Evolutionary conservation across 2,329 filamentous ascomycete genomes (phyloP).

Genomic region (Aspergillus puulaauensis): DNA sequence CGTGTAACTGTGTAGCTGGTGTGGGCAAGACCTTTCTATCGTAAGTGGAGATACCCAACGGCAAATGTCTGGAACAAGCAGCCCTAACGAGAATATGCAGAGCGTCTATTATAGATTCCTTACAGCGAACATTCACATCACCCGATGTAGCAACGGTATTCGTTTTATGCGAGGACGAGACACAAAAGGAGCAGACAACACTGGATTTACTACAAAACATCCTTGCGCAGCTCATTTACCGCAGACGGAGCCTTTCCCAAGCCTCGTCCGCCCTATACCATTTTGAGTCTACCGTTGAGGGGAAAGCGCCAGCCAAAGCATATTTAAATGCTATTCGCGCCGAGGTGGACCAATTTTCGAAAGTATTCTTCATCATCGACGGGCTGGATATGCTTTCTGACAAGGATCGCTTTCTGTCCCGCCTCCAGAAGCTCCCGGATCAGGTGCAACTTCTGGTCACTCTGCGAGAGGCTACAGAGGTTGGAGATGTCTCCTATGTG

Average conservation of each 20-base stretch:
- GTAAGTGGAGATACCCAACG: too few relatives aligned
- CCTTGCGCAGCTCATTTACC: conserved; percentile 31
- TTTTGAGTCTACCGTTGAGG: conserved; percentile 20
- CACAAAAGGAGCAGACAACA: conserved; percentile 18
- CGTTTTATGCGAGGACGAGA: conserved; percentile 29
- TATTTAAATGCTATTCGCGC: conserved; percentile 34
- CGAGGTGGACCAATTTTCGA: conserved; percentile 30
- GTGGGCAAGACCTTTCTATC: conserved; percentile 31
- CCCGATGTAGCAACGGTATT: conserved; percentile 30
- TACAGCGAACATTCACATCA: conserved; percentile 29
- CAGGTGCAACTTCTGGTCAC: conserved; percentile 33
- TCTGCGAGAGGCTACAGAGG: conserved; percentile 20
- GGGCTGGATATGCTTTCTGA: conserved; percentile 29
- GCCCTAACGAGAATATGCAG: too few relatives aligned
- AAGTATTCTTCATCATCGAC: conserved; percentile 31
- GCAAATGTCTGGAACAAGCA: too few relatives aligned
- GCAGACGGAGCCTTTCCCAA: conserved; percentile 25
- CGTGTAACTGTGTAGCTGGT: conserved; percentile 21
- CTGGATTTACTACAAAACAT: conserved; percentile 25
- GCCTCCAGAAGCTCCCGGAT: conserved; percentile 32
- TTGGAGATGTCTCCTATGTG: conserved; percentile 15
- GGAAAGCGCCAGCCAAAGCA: conserved; percentile 26
- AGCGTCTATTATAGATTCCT: conserved; percentile 26
- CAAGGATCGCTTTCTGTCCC: conserved; percentile 29
- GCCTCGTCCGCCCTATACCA: conserved; percentile 24